Conservation (phyloP, 2,329 filamentous ascomycete species). For the Myriosclerotinia duriaeana region DNA sequence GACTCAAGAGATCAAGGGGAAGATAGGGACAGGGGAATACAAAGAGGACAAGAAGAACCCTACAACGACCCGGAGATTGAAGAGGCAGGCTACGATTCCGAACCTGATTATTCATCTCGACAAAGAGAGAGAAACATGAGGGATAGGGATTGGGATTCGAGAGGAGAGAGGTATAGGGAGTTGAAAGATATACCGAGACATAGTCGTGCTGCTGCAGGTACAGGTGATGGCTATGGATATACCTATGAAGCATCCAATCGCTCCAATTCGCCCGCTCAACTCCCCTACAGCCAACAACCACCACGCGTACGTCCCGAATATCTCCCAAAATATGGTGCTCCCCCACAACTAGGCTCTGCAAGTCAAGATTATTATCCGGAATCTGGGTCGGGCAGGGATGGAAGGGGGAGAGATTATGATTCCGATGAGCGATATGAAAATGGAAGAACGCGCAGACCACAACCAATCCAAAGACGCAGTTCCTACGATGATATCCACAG, state of each 20-base stretch:
- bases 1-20: neutral
- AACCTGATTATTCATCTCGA: conserved; percentile 13
- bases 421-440: neutral
- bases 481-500: conserved; percentile 19
- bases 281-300: conserved; percentile 20
- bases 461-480: neutral
- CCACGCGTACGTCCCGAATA: conserved; percentile 19
- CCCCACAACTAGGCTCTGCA: neutral
- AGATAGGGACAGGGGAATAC: neutral
- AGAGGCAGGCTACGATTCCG: conserved; percentile 19
- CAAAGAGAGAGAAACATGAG: conserved; percentile 9
- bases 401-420: neutral
- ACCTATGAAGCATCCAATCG: conserved; percentile 6
- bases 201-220: conserved; percentile 11
- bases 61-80: conserved; percentile 19
- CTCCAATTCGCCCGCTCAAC: neutral
- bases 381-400: neutral
- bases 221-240: conserved; percentile 7
- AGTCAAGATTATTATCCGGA: neutral
- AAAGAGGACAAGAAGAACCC: conserved; percentile 14
- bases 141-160: conserved; percentile 8
- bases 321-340: conserved; percentile 7
- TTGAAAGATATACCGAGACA: conserved; percentile 16
- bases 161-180: conserved; percentile 3
- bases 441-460: neutral